Conservation (phyloP, 148 eudicot species). For the Dysphania ambrosioides region DNA sequence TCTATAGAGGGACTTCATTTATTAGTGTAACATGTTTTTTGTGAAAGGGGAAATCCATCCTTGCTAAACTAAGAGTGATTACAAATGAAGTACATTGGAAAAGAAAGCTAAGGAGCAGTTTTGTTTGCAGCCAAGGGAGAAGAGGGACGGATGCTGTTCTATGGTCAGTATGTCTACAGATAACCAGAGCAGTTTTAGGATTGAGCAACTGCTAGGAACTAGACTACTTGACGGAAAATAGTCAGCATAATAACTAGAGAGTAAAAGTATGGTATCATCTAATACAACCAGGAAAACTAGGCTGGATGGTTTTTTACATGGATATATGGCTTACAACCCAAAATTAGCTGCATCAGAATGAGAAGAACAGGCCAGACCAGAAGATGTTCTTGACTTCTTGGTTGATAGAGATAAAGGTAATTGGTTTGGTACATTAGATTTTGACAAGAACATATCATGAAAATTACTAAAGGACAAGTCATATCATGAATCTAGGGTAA, state of each 20-base stretch:
- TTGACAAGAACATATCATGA: background rate
- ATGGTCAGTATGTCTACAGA: background rate
- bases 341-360: background rate
- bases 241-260: too few relatives aligned
- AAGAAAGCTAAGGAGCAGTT: background rate
- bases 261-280: too few relatives aligned
- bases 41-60: conserved; percentile 1
- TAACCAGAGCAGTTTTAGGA: background rate
- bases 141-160: background rate
- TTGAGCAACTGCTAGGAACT: background rate
- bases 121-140: background rate
- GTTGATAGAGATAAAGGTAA: background rate
- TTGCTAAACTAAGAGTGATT: background rate
- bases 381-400: too few relatives aligned
- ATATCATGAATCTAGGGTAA: background rate
- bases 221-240: too few relatives aligned
- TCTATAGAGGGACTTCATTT: background rate
- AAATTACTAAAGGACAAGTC: background rate
- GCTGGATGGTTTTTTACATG: background rate
- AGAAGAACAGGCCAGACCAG: background rate
- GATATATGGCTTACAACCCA: background rate
- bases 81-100: background rate
- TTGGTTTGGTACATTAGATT: background rate
- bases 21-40: background rate
- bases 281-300: background rate